These are phyloP conservation scores for Cutaneotrichosporon arboriforme DNA, from an alignment of 1,284 basidiomycete genomes.

Conservation along the genomic window DNA sequence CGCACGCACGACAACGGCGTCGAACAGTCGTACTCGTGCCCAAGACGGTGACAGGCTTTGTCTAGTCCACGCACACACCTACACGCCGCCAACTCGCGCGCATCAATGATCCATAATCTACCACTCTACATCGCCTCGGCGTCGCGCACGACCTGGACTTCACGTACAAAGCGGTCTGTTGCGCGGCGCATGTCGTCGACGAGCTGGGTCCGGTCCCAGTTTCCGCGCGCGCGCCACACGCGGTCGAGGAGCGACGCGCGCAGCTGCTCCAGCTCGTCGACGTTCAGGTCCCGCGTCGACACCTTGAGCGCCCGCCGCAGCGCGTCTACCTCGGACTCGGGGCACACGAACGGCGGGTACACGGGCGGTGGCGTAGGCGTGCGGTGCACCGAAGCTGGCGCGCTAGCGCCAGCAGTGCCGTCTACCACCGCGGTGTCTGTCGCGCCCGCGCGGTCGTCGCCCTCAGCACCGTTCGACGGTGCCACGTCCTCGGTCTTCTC, in stretches of 20 bases:
- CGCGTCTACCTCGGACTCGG: slow-evolving; percentile 15
- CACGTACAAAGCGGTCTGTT: slow-evolving; percentile 19
- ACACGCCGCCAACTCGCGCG: too few species aligned
- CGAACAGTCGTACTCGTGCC: too few species aligned
- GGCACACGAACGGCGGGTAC: slow-evolving; percentile 38
- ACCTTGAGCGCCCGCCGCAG: slow-evolving; percentile 24
- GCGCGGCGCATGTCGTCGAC: slow-evolving; percentile 54
- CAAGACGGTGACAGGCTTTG: too few species aligned
- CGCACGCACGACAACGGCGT: too few species aligned
- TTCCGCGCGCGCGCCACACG: slow-evolving; percentile 71
- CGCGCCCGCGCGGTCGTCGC: too few species aligned
- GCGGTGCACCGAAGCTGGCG: not conserved
- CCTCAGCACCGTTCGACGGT: not conserved
- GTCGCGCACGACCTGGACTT: slow-evolving; percentile 8
- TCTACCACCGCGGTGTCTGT: too few species aligned
- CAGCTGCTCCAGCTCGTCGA: slow-evolving; percentile 91
- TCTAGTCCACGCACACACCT: too few species aligned
- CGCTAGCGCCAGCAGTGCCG: too few species aligned
- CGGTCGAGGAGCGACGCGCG: slow-evolving; percentile 73
- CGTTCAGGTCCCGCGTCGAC: slow-evolving; percentile 57
- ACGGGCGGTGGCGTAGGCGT: slow-evolving; percentile 18
- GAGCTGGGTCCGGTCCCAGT: slow-evolving; percentile 74
- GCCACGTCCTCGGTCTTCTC: too few species aligned
- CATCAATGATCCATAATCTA: not conserved
- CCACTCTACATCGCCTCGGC: not conserved